phyloP scores from a whole-genome alignment of 306 rosid genomes.

The Sphenostylis stenocarpa region DNA sequence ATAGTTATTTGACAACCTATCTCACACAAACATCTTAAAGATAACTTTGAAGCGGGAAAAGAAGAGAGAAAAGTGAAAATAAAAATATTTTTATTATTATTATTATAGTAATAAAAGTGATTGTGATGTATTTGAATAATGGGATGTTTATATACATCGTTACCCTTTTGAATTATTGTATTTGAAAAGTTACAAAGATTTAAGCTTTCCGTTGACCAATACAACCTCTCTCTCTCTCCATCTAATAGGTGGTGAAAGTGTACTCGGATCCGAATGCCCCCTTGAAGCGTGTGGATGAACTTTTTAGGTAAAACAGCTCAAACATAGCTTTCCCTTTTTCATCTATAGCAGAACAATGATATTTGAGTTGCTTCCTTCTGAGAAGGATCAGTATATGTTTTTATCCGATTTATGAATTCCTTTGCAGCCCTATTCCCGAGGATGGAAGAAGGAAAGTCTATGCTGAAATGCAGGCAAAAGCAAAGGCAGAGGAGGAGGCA shows the following conservation, averaged over 20 bases:
- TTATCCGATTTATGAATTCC: constrained; percentile 20
- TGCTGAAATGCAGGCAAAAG: constrained; percentile 61
- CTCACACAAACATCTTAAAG: too few species aligned
- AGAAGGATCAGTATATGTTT: background rate
- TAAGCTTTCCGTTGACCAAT: constrained; percentile 15
- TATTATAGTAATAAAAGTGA: too few species aligned
- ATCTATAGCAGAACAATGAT: background rate
- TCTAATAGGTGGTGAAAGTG: constrained; percentile 74
- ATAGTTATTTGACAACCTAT: too few species aligned
- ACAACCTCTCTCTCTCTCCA: background rate
- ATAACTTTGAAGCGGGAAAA: too few species aligned
- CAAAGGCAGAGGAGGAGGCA: constrained; percentile 84
- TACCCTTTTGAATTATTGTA: too few species aligned
- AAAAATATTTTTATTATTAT: too few species aligned
- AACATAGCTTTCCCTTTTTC: background rate
- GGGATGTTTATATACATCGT: too few species aligned
- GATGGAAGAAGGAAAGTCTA: constrained; percentile 90
- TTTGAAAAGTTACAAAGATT: background rate
- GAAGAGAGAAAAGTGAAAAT: too few species aligned
- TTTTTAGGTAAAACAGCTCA: constrained; percentile 60
- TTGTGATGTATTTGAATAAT: too few species aligned
- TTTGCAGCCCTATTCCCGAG: constrained; percentile 69
- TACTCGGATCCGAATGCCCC: constrained; percentile 75
- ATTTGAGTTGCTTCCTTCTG: constrained; percentile 6
- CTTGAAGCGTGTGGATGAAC: constrained; percentile 61